Base-by-base conservation (phyloP, 768 basidiomycete genomes). In the Macrolepiota dolichaula region DNA sequence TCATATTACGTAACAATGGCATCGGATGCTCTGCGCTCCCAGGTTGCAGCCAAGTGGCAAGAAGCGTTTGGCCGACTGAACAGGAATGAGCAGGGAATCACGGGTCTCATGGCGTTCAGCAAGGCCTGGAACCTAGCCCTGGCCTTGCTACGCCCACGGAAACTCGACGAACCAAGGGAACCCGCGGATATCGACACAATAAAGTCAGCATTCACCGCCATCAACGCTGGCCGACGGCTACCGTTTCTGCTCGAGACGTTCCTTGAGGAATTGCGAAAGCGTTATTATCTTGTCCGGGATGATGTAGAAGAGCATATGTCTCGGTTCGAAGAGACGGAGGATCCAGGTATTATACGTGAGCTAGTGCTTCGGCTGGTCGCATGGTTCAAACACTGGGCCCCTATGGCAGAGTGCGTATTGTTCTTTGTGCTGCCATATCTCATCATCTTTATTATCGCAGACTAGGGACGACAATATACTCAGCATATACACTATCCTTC, bases 381-480 rank as follows among this genome's bases (percentile, higher is more conserved):
- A 24, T 93, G 92, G 92, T 89, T 86, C 68, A 79, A 79, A 55
- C 81, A 83, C n/a, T 94, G 92, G 92, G 78, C 79, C 22, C 89
- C 89, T 0, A 80, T 81, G 13, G 66, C 73, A 49, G 88, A 89
- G 89, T 88, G 63, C 71, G 83, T 78, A 7, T 44, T 29, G 35
- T 51, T 47, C 38, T 13, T 63, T 38, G 37, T 10, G 22, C n/a
- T 19, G 44, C 55, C 40, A 62, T 46, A 24, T 27, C 57, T 32
- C 3, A 46, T 17, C 36, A 46, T 13, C 37, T 36, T 62, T 51
- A 67, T 66, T 62, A 2, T 53, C 63, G 17, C 65, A 91, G 89
- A 62, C 76, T 91, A 12, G 88, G 88, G 5, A 66, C 78, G 29
- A 85, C 84, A 0, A 79, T 90, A 27, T 76, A 79, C 51, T 78